These are phyloP conservation scores for Coleophoma cylindrospora DNA, from an alignment of 2,329 filamentous ascomycete genomes.

Conservation along the genomic window DNA sequence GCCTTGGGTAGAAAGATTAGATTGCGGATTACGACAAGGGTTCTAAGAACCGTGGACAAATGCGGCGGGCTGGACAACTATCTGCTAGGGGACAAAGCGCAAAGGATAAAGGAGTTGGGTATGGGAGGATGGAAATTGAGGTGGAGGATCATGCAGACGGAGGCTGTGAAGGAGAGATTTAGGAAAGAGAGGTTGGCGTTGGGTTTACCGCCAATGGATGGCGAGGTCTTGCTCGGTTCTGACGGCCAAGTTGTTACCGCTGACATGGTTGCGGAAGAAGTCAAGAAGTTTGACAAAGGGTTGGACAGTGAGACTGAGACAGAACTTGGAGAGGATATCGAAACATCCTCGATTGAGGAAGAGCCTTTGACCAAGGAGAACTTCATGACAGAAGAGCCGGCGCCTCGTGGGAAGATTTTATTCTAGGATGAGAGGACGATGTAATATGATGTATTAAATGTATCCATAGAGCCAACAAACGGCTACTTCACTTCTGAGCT, in stretches of 20 bases:
- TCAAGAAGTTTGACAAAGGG: constrained; percentile 35
- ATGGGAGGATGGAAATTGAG: constrained; percentile 85
- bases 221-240: constrained; percentile 29
- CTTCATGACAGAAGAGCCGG: constrained; percentile 28
- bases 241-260: constrained; percentile 28
- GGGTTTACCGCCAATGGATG: constrained; percentile 51
- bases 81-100: constrained; percentile 73
- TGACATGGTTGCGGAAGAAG: constrained; percentile 24
- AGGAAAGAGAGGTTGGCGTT: constrained; percentile 57
- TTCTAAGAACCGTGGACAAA: constrained; percentile 73
- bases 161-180: constrained; percentile 60
- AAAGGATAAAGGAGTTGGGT: constrained; percentile 79
- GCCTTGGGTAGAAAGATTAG: constrained; percentile 58
- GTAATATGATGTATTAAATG: constrained; percentile 3
- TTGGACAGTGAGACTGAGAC: constrained; percentile 36
- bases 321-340: constrained; percentile 34
- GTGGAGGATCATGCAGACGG: constrained; percentile 84
- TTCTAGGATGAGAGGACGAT: constrained; percentile 9
- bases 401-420: constrained; percentile 13
- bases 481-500: not conserved
- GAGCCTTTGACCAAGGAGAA: constrained; percentile 33
- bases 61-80: constrained; percentile 90
- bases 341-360: constrained; percentile 34
- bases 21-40: constrained; percentile 64
- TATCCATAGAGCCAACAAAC: not conserved